These are phyloP conservation scores for Rhinocladiella similis DNA, from an alignment of 2,329 filamentous ascomycete genomes.

Conservation along the genomic window DNA sequence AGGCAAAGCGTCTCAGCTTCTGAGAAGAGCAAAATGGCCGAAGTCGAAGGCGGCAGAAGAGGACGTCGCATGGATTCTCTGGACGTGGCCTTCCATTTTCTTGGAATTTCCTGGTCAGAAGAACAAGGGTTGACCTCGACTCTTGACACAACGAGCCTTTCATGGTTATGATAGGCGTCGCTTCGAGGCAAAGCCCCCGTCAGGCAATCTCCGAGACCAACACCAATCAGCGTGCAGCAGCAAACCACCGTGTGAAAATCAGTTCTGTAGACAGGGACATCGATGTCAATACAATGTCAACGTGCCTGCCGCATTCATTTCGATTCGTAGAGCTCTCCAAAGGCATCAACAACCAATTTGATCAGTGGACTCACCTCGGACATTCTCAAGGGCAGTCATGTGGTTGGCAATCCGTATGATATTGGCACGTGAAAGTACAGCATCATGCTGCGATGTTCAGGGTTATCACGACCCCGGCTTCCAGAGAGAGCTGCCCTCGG, in stretches of 20 bases:
- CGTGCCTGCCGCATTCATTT: slow-evolving; percentile 3
- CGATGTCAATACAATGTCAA: slow-evolving; percentile 9
- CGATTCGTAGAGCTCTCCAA: slow-evolving; percentile 10
- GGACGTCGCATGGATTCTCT: background rate
- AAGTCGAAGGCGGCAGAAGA: background rate
- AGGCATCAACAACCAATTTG: background rate
- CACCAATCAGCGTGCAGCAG: slow-evolving; percentile 5
- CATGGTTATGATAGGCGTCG: background rate
- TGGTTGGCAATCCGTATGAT: background rate
- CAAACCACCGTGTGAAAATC: background rate
- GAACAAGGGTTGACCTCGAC: background rate
- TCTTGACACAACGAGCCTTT: background rate
- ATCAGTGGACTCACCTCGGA: background rate
- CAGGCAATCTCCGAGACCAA: slow-evolving; percentile 4
- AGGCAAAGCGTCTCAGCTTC: background rate
- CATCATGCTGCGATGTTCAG: too few species aligned
- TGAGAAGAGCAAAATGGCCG: background rate
- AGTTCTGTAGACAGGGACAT: background rate
- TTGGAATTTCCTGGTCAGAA: background rate
- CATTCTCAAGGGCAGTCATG: background rate
- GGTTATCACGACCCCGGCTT: too few species aligned
- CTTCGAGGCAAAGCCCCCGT: background rate
- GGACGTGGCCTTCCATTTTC: background rate
- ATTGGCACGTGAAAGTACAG: too few species aligned
- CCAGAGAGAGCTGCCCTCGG: too few species aligned